Conservation (phyloP, 73 alveolate species). For the Uronychia binucleata region DNA sequence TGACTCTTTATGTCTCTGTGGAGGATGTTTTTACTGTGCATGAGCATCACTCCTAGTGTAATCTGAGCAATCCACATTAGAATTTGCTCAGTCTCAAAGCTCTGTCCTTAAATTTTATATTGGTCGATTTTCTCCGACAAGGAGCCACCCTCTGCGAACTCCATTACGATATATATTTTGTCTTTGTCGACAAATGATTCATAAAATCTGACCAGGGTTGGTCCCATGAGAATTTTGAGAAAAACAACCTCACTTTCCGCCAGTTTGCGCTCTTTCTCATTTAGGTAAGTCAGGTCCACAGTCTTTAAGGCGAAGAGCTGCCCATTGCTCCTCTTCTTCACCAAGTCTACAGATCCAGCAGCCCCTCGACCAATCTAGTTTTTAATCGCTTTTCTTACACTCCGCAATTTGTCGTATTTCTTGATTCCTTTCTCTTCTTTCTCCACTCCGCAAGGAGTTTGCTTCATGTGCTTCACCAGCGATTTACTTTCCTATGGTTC, state of each 20-base stretch:
- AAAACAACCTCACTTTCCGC: slow-evolving; percentile 94
- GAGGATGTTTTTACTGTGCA: slow-evolving; percentile 93
- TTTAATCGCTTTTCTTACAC: neutral
- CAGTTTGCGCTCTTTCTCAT: slow-evolving; percentile 77
- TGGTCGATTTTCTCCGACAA: slow-evolving; percentile 82
- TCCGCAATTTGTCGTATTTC: neutral
- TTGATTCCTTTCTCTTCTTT: neutral
- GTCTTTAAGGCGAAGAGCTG: slow-evolving; percentile 69
- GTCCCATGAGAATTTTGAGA: slow-evolving; percentile 85
- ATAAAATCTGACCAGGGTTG: slow-evolving; percentile 93
- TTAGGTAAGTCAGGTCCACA: slow-evolving; percentile 50
- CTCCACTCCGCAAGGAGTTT: neutral
- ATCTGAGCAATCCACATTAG: slow-evolving; percentile 88
- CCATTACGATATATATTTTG: slow-evolving; percentile 91
- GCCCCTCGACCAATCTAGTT: slow-evolving; percentile 82
- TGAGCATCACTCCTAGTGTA: slow-evolving; percentile 87
- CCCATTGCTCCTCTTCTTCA: slow-evolving; percentile 40
- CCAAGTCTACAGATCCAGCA: slow-evolving; percentile 76
- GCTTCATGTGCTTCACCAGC: slow-evolving; percentile 26
- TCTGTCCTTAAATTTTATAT: slow-evolving; percentile 53
- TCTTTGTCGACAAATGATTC: slow-evolving; percentile 91
- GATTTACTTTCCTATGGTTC: slow-evolving; percentile 31
- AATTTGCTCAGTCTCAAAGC: slow-evolving; percentile 78
- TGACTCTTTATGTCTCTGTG: slow-evolving; percentile 94
- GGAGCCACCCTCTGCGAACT: slow-evolving; percentile 97